Evolutionary conservation across 1,139 yeast species (phyloP), one percentile per base, ranked within the genome.

Genomic region (Yamadazyma blattariae): DNA sequence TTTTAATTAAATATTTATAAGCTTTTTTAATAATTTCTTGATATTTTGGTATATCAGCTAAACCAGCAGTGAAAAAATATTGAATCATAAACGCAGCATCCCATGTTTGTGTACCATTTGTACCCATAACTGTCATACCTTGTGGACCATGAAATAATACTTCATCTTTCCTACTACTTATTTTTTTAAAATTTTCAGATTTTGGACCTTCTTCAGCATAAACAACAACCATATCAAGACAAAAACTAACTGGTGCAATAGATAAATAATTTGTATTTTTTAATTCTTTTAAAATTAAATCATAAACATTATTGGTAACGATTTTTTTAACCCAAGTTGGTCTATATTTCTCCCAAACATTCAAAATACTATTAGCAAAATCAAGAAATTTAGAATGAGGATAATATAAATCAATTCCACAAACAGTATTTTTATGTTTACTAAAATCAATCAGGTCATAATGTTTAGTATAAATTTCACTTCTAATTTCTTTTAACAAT

Each of bases 61-160:
- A 59, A 0, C 96, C 96, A 0, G 96, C 86, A 53, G 77, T 67
- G 40, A 87, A 81, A 44, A 79, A 74, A 51, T 88, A 88, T 53
- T 94, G 98, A 21, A 92, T 68, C 48, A 86, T 83, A 60, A 94
- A 92, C 0, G 97, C 90, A 15, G 82, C 82, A 58, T 94, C 99
- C 98, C 99, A 94, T 1, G 85, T 90, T 58, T 94, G 99, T 0
- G 88, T 89, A 20, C 99, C 99, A 58, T 94, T 94, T 1, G 99
- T 94, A 8, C 99, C 99, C 86, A 86, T 87, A 38, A 87, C 84
- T 4, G 92, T 79, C 81, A 92, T 74, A 3, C 99, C 99, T 53
- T 83, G 86, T 0, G 92, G 84, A 0, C 96, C 94, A 61, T 84
- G 83, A 60, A 86, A 90, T 37, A 88, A 52, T 26, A 79, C 80